phyloP scores from a whole-genome alignment of 2,329 filamentous ascomycete genomes.

The Aspergillus fijiensis region DNA sequence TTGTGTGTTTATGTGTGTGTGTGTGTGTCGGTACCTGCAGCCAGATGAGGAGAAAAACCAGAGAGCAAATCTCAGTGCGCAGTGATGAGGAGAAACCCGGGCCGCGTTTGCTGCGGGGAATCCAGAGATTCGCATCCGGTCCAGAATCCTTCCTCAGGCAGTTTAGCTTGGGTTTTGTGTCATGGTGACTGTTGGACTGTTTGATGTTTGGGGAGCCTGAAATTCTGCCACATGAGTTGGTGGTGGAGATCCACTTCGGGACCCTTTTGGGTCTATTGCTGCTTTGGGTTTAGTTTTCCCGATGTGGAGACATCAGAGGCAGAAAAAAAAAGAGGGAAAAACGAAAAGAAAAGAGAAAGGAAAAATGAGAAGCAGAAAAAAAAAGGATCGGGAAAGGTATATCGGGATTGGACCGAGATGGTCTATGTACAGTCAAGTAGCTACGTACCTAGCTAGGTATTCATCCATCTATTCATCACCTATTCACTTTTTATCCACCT shows the following conservation, averaged over 20 bases:
- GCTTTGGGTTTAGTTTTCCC: constrained; percentile 3
- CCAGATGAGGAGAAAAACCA: neutral
- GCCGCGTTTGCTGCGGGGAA: constrained; percentile 21
- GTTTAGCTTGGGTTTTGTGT: constrained; percentile 14
- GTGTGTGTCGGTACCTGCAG: neutral
- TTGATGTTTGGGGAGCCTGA: neutral
- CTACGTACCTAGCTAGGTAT: too few species aligned
- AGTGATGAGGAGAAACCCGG: constrained; percentile 13
- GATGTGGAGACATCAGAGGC: neutral
- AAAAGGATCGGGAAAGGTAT: neutral
- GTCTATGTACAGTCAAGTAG: neutral
- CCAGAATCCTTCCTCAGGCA: constrained; percentile 26
- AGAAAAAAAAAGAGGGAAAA: neutral
- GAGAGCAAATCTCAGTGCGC: neutral
- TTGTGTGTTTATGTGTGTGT: neutral
- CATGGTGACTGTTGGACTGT: constrained; percentile 12
- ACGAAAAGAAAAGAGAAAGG: constrained; percentile 2
- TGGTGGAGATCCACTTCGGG: constrained; percentile 11
- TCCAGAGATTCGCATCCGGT: constrained; percentile 11
- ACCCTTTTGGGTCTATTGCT: constrained; percentile 14
- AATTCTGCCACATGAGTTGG: constrained; percentile 20
- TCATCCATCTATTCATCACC: too few species aligned
- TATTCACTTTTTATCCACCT: too few species aligned
- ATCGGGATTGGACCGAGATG: neutral
- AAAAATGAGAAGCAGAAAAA: neutral